phyloP scores from a whole-genome alignment of 1,284 basidiomycete genomes.

The Xerocomus nothofagi region DNA sequence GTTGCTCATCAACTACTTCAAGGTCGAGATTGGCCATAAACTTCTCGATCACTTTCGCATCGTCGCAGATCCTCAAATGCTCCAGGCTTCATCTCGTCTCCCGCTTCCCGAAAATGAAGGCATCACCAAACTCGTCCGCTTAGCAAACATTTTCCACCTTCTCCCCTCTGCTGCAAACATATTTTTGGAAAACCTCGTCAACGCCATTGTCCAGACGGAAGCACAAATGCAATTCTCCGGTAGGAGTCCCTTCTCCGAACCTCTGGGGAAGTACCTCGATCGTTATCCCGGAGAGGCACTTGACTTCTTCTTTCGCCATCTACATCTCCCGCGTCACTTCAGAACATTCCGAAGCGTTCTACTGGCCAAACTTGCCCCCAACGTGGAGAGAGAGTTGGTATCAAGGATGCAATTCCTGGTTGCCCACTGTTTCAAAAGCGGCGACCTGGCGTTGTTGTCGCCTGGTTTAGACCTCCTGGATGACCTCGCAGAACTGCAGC shows the following conservation, averaged over 20 bases:
- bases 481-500: slow-evolving; percentile 70
- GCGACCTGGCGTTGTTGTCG: slow-evolving; percentile 54
- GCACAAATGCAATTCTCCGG: slow-evolving; percentile 87
- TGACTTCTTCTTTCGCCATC: slow-evolving; percentile 80
- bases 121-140: slow-evolving; percentile 89
- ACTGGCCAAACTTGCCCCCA: slow-evolving; percentile 73
- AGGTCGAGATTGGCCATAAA: slow-evolving; percentile 98
- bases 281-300: slow-evolving; percentile 87
- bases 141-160: slow-evolving; percentile 97
- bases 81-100: slow-evolving; percentile 75
- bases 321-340: slow-evolving; percentile 74
- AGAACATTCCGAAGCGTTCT: slow-evolving; percentile 82
- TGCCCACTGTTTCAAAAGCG: slow-evolving; percentile 55
- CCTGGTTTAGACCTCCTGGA: slow-evolving; percentile 76
- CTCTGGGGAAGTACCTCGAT: slow-evolving; percentile 89
- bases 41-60: slow-evolving; percentile 94
- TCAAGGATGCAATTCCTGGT: slow-evolving; percentile 66
- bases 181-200: slow-evolving; percentile 87
- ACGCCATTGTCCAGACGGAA: slow-evolving; percentile 92
- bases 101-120: slow-evolving; percentile 88
- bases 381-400: slow-evolving; percentile 73
- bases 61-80: slow-evolving; percentile 83
- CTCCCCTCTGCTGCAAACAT: slow-evolving; percentile 91
- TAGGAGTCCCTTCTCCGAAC: slow-evolving; percentile 91
- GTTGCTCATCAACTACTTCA: slow-evolving; percentile 98